Base-by-base conservation (phyloP, 2,329 filamentous ascomycete species). In the Coniella lustricola region DNA sequence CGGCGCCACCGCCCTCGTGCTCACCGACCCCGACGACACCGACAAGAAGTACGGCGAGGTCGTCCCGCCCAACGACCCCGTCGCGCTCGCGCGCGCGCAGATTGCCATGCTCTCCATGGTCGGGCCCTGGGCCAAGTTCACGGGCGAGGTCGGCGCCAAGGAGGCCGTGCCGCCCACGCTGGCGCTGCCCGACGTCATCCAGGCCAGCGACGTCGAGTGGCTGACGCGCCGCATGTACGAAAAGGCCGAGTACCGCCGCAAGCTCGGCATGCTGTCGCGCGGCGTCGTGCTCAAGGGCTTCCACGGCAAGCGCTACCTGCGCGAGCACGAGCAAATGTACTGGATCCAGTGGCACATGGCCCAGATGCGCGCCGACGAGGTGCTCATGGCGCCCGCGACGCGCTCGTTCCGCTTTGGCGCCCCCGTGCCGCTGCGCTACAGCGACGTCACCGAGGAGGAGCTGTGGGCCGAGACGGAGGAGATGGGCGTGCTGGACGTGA, bases 31-130 rank as follows among this genome's bases (percentile, higher is more conserved):
- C 0, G 70, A 74, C 42, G 70, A 73, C 43, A 67, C 69, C 40
- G 70, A 67, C 16, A 58, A 56, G 55, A 66, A 71, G 4, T 84
- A 78, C 64, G 79, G 77, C 53, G 79, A 78, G 49, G 76, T 84
- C 4, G 79, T 84, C 3, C 76, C 80, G 13, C 81, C 80, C 2
- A 84, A 84, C 55, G 81, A 84, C 59, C 72, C 79, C 3, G 70
- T 72, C 33, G 73, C 75, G 4, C 67, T 84, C 1, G 81, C 80
- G 1, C 69, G 74, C 20, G 81, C 81, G 0, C 81, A 84, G 56
- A 75, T 84, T 53, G 75, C 76, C 48, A 71, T 84, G 55, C 69
- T 84, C 12, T 77, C 72, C 7, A 73, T 84, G 67, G 64, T 82
- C 1, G 80, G 77, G 3, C 74, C 81, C 57, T 84, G 79, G 79